Evolutionary conservation across 176 grass and related monocot genomes (phyloP).

Genomic region (Poa annua): DNA sequence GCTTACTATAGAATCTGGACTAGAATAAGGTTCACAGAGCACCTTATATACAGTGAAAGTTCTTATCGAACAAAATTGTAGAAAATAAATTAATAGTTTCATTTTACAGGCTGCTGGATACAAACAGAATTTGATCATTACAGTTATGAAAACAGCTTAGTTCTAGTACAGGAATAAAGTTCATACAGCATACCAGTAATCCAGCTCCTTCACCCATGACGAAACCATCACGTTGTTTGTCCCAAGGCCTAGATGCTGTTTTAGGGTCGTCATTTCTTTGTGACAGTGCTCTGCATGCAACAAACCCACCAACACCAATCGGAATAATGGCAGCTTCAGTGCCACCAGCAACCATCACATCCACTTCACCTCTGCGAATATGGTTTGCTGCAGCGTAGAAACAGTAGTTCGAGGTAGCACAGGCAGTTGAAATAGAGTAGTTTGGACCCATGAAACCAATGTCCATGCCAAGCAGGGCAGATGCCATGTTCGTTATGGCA

Average conservation of each 20-base stretch:
- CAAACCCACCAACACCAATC: conserved; percentile 94
- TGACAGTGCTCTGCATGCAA: conserved; percentile 96
- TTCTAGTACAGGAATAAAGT: conserved; percentile 39
- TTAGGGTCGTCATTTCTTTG: conserved; percentile 98
- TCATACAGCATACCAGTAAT: conserved; percentile 64
- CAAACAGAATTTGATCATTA: not conserved
- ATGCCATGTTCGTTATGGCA: conserved; percentile 96
- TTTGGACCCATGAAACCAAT: conserved; percentile 99
- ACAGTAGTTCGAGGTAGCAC: conserved; percentile 98
- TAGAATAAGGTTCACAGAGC: not conserved
- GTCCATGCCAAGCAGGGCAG: conserved; percentile 93
- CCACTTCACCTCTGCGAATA: conserved; percentile 88
- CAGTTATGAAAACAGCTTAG: not conserved
- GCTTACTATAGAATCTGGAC: not conserved
- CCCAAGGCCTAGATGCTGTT: conserved; percentile 99
- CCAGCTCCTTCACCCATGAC: conserved; percentile 99
- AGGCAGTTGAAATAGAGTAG: conserved; percentile 97
- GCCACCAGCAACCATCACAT: conserved; percentile 97
- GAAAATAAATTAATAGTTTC: not conserved
- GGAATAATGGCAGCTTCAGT: conserved; percentile 98
- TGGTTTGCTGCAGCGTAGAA: conserved; percentile 97
- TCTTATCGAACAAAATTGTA: not conserved
- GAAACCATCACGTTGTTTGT: conserved; percentile 93
- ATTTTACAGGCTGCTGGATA: not conserved
- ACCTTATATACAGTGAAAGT: not conserved